Evolutionary conservation across 2,329 filamentous ascomycete species (phyloP), one percentile per base, ranked within the genome.

Genomic region (Aspergillus eucalypticola): DNA sequence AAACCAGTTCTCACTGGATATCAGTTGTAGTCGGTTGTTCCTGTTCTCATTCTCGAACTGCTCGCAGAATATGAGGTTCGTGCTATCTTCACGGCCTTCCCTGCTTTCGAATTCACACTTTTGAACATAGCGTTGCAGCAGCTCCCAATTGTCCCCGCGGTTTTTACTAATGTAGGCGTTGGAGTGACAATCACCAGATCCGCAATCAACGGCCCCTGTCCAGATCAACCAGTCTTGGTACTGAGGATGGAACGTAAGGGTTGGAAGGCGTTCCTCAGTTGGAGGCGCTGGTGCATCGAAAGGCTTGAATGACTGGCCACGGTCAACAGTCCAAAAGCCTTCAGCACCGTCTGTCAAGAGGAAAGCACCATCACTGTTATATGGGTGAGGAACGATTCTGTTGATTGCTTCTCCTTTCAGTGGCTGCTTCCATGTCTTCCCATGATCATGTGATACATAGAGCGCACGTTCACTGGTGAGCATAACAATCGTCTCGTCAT

Each of bases 221-320:
- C 93, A 98, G 62, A 99, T 90, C 46, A 98, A 82, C 92, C 92
- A 97, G 69, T 96, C 90, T 72, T 89, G 90, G 69, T 90, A 86
- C 66, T 89, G 86, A 1, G 92, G 90, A 69, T 99, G 95, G 79
- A 99, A 99, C 38, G 83, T 82, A 67, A 91, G 75, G 44, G 92
- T 82, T 17, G 86, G 83, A 4, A 81, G 23, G 13, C 27, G 66
- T 67, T 73, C 65, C 66, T 66, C 75, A 76, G 83, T 83, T n/a
- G 83, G 82, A 64, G 84, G 83, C 44, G 85, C 81, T 1, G 89
- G 90, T 2, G 89, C 86, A 60, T 90, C 77, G 75, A 97, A 96
- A 52, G 81, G 82, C 72, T 90, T 85, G 67, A 95, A 90, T 64
- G 81, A 88, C 42, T 87, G 81, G 17, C 90, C 93, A 56, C 91